phyloP scores from a whole-genome alignment of 352 stramenopile species.

The Phytophthora sp. region DNA sequence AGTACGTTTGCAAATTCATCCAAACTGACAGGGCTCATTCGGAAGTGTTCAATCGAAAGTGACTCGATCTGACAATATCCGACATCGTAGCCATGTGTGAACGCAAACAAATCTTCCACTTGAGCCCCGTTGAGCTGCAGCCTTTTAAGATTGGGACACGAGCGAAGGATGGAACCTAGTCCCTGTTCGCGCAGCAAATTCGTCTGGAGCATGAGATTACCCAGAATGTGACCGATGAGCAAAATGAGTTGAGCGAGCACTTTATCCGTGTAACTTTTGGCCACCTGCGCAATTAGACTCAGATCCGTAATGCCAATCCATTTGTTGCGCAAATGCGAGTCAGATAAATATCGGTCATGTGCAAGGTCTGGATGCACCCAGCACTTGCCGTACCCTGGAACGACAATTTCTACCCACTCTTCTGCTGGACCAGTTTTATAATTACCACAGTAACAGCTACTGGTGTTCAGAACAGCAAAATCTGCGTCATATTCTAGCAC shows the following conservation, averaged over 20 bases:
- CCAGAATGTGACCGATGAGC: slow-evolving; percentile 31
- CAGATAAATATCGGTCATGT: slow-evolving; percentile 4
- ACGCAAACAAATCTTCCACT: slow-evolving; percentile 40
- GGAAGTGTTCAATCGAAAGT: slow-evolving; percentile 31
- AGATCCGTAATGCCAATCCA: slow-evolving; percentile 32
- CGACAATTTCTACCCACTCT: slow-evolving; percentile 46
- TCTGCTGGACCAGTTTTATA: slow-evolving; percentile 16
- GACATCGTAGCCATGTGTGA: slow-evolving; percentile 31
- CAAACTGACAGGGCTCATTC: slow-evolving; percentile 18
- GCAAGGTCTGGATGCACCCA: slow-evolving; percentile 38
- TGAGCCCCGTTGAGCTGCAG: slow-evolving; percentile 35
- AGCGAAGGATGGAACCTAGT: slow-evolving; percentile 29
- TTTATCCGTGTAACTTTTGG: slow-evolving; percentile 32
- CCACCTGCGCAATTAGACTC: slow-evolving; percentile 22
- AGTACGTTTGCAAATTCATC: slow-evolving; percentile 28
- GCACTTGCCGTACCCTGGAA: slow-evolving; percentile 49
- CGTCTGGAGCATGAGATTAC: slow-evolving; percentile 32
- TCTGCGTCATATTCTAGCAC: slow-evolving; percentile 33
- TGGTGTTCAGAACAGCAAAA: slow-evolving; percentile 35
- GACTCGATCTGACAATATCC: slow-evolving; percentile 29
- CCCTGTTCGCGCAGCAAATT: slow-evolving; percentile 32
- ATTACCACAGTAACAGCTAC: background rate
- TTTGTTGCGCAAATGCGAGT: background rate
- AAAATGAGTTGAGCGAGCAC: slow-evolving; percentile 32
- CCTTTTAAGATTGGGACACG: slow-evolving; percentile 31